Percentiles rank a stretch among this genome's conserved stretches.
Conservation (phyloP, 805 yeast species). For the Myxozyma geophila region DNA sequence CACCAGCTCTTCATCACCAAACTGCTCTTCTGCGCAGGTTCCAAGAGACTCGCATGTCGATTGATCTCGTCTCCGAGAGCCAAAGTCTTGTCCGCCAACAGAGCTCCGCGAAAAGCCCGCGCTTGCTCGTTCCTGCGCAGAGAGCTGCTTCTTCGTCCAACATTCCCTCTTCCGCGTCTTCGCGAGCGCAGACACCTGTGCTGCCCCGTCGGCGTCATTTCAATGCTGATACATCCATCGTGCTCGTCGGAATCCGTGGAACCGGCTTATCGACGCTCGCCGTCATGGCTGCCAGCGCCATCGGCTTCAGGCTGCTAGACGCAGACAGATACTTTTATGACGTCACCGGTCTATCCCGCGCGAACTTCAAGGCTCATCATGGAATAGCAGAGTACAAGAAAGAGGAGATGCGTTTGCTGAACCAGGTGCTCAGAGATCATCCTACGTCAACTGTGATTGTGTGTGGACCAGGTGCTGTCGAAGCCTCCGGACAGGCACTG, state of each 20-base stretch:
- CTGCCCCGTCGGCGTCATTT: no score
- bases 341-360: constrained; percentile 48
- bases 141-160: no score
- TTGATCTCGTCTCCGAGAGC: no score
- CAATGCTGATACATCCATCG: background rate
- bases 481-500: constrained; percentile 59
- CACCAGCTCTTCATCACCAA: no score
- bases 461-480: background rate
- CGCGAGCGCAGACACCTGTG: no score
- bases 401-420: constrained; percentile 46
- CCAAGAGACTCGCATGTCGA: no score
- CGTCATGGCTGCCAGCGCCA: constrained; percentile 68
- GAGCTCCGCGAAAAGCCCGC: no score
- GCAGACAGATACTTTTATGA: constrained; percentile 73
- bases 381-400: constrained; percentile 87
- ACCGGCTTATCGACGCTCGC: constrained; percentile 92
- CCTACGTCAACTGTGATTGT: background rate
- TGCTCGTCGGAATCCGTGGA: constrained; percentile 89
- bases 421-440: background rate
- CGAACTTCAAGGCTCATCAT: constrained; percentile 57
- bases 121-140: no score
- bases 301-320: constrained; percentile 74
- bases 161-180: no score
- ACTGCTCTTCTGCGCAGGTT: no score
- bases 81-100: no score